These are phyloP conservation scores for Paxillus involutus DNA, from an alignment of 768 basidiomycete species.

Conservation along the genomic window DNA sequence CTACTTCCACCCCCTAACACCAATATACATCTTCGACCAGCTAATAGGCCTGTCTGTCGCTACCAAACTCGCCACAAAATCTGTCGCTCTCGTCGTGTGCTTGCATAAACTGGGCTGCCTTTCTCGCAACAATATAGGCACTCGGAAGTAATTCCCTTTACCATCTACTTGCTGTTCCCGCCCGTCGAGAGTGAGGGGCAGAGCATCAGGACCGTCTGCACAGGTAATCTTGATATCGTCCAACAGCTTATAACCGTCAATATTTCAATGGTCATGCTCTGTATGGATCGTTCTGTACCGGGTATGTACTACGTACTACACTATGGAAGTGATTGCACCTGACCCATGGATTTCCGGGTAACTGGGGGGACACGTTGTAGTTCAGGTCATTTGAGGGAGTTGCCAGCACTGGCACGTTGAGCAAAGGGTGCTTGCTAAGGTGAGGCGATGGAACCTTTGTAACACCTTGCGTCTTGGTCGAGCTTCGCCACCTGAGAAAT, in stretches of 20 bases:
- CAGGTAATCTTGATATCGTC: slow-evolving; percentile 53
- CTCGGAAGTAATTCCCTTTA: neutral
- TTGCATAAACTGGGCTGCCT: too few species aligned
- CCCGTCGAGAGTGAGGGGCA: slow-evolving; percentile 69
- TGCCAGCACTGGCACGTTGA: slow-evolving; percentile 50
- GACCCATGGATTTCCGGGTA: slow-evolving; percentile 45
- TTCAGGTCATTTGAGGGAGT: slow-evolving; percentile 65
- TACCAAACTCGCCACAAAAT: too few species aligned
- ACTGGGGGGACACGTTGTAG: slow-evolving; percentile 47
- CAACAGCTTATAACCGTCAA: too few species aligned
- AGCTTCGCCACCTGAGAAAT: slow-evolving; percentile 63
- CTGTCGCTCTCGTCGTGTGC: too few species aligned
- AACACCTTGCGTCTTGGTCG: slow-evolving; percentile 46
- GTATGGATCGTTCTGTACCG: neutral
- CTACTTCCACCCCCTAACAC: too few species aligned
- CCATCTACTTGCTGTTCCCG: neutral
- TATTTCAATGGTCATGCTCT: slow-evolving; percentile 60
- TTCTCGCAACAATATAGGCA: too few species aligned
- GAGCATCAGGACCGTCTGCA: slow-evolving; percentile 42
- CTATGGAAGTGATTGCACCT: slow-evolving; percentile 34
- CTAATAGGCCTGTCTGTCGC: too few species aligned
- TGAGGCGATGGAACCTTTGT: slow-evolving; percentile 40
- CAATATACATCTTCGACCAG: too few species aligned
- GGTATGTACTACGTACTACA: neutral
- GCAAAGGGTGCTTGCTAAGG: neutral